phyloP scores from a whole-genome alignment of 129 eudicot genomes.

The Escallonia herrerae region DNA sequence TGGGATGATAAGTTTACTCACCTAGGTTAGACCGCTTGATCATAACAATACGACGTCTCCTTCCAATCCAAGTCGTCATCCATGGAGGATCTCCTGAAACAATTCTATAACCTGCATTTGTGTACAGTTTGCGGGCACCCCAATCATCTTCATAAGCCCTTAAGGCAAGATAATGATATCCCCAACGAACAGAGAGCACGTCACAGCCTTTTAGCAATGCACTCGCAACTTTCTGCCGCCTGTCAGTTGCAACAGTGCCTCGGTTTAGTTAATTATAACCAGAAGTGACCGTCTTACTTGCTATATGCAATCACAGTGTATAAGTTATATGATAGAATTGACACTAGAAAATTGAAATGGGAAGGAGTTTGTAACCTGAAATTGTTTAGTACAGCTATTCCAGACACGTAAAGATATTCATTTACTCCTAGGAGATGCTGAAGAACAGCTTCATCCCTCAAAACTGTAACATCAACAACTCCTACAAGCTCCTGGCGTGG shows the following conservation, averaged over 20 bases:
- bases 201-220: conserved; percentile 87
- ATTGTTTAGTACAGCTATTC: conserved; percentile 72
- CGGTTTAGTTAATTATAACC: not conserved
- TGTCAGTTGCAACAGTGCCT: conserved; percentile 7
- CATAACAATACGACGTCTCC: conserved; percentile 75
- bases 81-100: conserved; percentile 67
- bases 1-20: no score
- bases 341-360: no score
- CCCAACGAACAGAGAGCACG: conserved; percentile 48
- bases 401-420: conserved; percentile 88
- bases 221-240: conserved; percentile 78
- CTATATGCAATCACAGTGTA: no score
- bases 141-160: conserved; percentile 84
- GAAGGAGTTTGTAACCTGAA: conserved; percentile 41
- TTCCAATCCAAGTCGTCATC: conserved; percentile 66
- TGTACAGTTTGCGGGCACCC: conserved; percentile 64
- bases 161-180: conserved; percentile 59
- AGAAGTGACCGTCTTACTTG: no score
- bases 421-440: conserved; percentile 46
- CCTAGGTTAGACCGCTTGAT: conserved; percentile 27
- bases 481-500: conserved; percentile 45
- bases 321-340: no score
- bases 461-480: conserved; percentile 69
- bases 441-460: conserved; percentile 59
- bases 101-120: conserved; percentile 52